Percentiles rank a stretch among this genome's conserved stretches.
Evolutionary conservation across 2,329 filamentous ascomycete genomes (phyloP).

Genomic region (Trichophyton schoenleinii): DNA sequence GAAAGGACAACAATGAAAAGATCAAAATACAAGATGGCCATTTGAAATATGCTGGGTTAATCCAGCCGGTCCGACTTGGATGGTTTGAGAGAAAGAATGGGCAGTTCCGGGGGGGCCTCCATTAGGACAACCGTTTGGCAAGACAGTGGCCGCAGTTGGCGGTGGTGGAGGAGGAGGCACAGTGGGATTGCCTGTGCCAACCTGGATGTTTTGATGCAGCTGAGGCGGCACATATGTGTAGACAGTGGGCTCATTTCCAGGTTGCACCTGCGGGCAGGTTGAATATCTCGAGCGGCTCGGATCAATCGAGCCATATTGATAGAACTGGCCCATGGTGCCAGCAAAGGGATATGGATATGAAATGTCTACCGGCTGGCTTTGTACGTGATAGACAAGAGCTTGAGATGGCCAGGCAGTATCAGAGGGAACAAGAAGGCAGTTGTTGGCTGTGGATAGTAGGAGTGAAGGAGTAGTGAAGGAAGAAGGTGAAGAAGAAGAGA

Average conservation of each 20-base stretch:
- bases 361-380: not conserved
- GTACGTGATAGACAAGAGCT: not conserved
- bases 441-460: not conserved
- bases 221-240: constrained; percentile 11
- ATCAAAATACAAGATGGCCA: constrained; percentile 9
- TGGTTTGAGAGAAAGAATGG: not conserved
- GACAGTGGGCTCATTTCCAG: constrained; percentile 9
- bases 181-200: not conserved
- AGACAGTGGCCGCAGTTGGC: not conserved
- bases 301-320: constrained; percentile 12
- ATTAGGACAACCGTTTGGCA: not conserved
- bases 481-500: not conserved
- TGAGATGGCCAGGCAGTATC: not conserved
- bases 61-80: constrained; percentile 5
- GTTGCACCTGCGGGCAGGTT: not conserved
- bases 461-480: not conserved
- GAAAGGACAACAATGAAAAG: not conserved
- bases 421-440: not conserved
- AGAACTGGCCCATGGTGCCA: constrained; percentile 9
- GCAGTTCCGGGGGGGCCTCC: not conserved
- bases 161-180: not conserved
- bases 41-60: constrained; percentile 10
- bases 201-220: constrained; percentile 3
- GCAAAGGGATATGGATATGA: not conserved
- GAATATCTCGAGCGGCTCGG: constrained; percentile 6